Evolutionary conservation across 106 monocot genomes (phyloP), one percentile per base, ranked within the genome.

Genomic region (Dendrobium nobile): DNA sequence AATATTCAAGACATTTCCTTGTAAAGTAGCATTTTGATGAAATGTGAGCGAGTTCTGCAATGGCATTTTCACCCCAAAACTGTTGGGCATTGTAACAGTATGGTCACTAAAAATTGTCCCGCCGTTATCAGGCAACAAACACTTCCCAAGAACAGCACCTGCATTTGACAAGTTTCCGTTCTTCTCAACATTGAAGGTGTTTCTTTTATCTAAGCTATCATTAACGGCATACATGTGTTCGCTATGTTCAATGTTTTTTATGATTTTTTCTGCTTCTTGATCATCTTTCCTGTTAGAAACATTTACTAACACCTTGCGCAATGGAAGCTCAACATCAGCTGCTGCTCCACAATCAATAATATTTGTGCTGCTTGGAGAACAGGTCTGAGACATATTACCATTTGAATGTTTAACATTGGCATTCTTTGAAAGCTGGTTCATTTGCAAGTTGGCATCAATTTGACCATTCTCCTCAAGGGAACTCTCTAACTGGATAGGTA

Each of bases 381-480:
- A 22, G 41, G 67, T 56, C 19, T 78, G 55, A 73, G 78, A 65
- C n/a, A 22, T 85, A 31, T 73, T 77, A 65, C 45, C 81, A 88
- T 89, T 82, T n/a, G 64, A 24, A 80, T 79, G 51, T 54, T 77
- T 80, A 5, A 84, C 82, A 33, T 22, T 41, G 55, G 41, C 75
- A 41, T 75, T 80, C 43, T 77, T 82, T 18, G 56, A 47, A 20
- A 73, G 65, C 45, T 79, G 79, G 37, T 61, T 78, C 19, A 72
- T 47, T 58, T 79, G 84, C 48, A 84, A 51, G 18, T 73, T 64
- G 28, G 42, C 33, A 82, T 83, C 81, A 79, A n/a, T 70, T 58
- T 79, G 83, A 56, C 79, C 87, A 87, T 72, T 83, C 54, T 81
- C 83, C 24, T 78, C 88, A 54, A 67, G 78, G 37, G 42, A 80